Conservation (phyloP, 2,329 filamentous ascomycete species). For the Sclerotiophoma versabilis region DNA sequence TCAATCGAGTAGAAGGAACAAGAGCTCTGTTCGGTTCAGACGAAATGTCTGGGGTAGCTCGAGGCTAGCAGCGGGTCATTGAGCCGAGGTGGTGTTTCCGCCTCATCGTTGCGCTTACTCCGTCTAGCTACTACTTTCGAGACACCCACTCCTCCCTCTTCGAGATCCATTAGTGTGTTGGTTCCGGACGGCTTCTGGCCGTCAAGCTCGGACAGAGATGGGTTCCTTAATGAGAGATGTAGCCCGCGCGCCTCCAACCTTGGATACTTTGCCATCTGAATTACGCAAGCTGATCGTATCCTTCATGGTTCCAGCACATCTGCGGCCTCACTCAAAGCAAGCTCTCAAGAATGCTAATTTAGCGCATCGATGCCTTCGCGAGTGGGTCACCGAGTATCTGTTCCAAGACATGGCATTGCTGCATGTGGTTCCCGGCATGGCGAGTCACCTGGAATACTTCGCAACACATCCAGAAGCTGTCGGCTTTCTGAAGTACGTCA, state of each 20-base stretch:
- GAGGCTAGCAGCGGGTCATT: slow-evolving; percentile 25
- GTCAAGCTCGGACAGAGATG: too few relatives aligned
- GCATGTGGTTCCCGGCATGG: slow-evolving; percentile 18
- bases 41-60: slow-evolving; percentile 11
- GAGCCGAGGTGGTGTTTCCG: neutral
- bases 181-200: too few relatives aligned
- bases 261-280: slow-evolving; percentile 26
- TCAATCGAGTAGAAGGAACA: neutral
- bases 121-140: neutral
- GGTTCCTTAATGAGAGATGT: neutral
- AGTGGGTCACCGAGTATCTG: slow-evolving; percentile 25
- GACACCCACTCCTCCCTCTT: too few relatives aligned
- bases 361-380: slow-evolving; percentile 22
- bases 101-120: neutral
- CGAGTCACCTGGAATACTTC: slow-evolving; percentile 22
- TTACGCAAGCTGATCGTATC: slow-evolving; percentile 25
- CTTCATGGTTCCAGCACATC: slow-evolving; percentile 7
- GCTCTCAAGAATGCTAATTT: slow-evolving; percentile 28
- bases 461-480: neutral
- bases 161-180: too few relatives aligned
- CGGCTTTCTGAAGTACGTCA: neutral
- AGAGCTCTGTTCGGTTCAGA: neutral
- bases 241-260: neutral
- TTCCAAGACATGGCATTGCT: slow-evolving; percentile 26
- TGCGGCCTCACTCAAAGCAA: slow-evolving; percentile 16